Evolutionary conservation across 352 stramenopile genomes (phyloP), one percentile per base, ranked within the genome.

Genomic region (Phytopythium chamaehyphon): DNA sequence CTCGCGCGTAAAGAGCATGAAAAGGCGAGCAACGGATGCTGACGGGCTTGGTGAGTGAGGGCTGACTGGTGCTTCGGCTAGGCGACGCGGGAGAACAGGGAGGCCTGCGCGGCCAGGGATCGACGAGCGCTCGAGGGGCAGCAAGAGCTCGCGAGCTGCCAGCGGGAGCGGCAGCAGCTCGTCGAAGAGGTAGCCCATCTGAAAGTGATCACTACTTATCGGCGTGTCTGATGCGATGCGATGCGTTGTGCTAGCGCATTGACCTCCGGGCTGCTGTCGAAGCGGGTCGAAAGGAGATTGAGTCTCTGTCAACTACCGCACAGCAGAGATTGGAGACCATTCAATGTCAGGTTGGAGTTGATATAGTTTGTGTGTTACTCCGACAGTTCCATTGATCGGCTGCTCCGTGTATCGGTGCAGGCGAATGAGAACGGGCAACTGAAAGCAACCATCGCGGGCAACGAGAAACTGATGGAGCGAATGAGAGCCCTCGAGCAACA

Each of bases 21-120:
- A 19, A 54, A 63, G 54, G 61, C 71, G 47, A 42, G 36, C n/a
- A n/a, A n/a, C 10, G 18, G 26, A 18, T 38, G 16, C 7, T 39
- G 39, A 6, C 15, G 15, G 18, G 7, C 40, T 19, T 9, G 6
- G 15, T 23, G 44, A 14, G n/a, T n/a, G n/a, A 16, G 11, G 42
- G 9, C 16, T 47, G 22, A n/a, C 10, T 15, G 22, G 6, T 12
- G 18, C n/a, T 10, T 18, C 21, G 44, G 26, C 22, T 23, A 46
- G 48, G 33, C 15, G 31, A 11, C 47, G 23, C 16, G 28, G 24
- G 48, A 55, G n/a, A 55, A 37, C 26, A 23, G 47, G n/a, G 21
- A 21, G 14, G 18, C 9, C 8, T n/a, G 10, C 2, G 11, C 38
- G 28, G 28, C 24, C 11, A 40, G 26, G 18, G 28, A 42, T 18